These are phyloP conservation scores for Hymenoscyphus fraxineus DNA, from an alignment of 2,329 filamentous ascomycete genomes.

Conservation along the genomic window DNA sequence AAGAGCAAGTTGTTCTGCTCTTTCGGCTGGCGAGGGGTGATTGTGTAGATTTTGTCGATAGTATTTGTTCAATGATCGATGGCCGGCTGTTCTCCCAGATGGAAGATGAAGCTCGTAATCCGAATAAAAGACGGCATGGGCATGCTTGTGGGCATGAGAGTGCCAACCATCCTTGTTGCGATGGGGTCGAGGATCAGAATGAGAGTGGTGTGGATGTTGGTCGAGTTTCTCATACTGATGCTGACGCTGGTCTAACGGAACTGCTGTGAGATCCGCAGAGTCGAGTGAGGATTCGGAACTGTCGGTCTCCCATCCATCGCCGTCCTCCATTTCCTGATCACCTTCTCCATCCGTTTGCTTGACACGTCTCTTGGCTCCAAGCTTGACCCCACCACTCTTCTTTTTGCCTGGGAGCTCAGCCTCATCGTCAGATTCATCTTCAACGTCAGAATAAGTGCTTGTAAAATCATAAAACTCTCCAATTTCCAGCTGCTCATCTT, in stretches of 20 bases:
- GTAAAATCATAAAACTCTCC: conserved; percentile 97
- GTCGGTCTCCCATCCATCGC: conserved; percentile 94
- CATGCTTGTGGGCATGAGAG: conserved; percentile 73
- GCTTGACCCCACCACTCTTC: conserved; percentile 60
- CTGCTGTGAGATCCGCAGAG: conserved; percentile 75
- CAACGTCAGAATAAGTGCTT: conserved; percentile 86
- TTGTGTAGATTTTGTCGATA: conserved; percentile 89
- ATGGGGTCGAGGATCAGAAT: conserved; percentile 66
- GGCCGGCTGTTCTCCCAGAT: conserved; percentile 82
- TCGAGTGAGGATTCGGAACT: conserved; percentile 84
- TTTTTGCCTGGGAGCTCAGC: conserved; percentile 48
- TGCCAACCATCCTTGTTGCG: conserved; percentile 75
- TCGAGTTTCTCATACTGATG: conserved; percentile 69
- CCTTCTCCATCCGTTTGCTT: conserved; percentile 48
- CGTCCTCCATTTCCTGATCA: conserved; percentile 53
- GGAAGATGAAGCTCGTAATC: conserved; percentile 94
- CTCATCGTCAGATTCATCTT: conserved; percentile 56
- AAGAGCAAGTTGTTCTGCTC: conserved; percentile 62
- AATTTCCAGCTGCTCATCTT: conserved; percentile 88
- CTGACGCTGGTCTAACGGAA: conserved; percentile 69
- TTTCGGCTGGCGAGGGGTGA: conserved; percentile 76
- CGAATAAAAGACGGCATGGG: conserved; percentile 76
- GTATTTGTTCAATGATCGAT: conserved; percentile 82
- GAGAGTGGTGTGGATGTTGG: conserved; percentile 72
- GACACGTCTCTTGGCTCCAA: conserved; percentile 56